Evolutionary conservation across 768 basidiomycete species (phyloP).

Genomic region (Mycena indigotica): DNA sequence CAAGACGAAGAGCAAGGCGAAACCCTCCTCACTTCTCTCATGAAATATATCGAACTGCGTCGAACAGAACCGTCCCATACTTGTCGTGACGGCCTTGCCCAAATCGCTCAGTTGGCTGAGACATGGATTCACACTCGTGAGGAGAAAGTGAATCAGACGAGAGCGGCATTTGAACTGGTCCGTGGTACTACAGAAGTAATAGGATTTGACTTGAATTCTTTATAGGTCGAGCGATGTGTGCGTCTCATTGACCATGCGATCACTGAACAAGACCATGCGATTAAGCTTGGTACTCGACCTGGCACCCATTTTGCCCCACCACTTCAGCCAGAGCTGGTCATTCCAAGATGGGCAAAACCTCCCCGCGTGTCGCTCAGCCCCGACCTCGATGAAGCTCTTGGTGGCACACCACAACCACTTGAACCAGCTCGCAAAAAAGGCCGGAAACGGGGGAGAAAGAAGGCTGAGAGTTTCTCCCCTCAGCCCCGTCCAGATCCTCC

Average conservation of each 20-base stretch:
- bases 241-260: conserved; percentile 77
- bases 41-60: conserved; percentile 16
- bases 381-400: conserved; percentile 35
- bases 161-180: conserved; percentile 71
- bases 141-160: conserved; percentile 78
- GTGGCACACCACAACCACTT: conserved; percentile 16
- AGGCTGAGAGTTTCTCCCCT: conserved; percentile 6
- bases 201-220: conserved; percentile 11
- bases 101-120: conserved; percentile 61
- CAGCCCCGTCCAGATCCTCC: conserved; percentile 29
- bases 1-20: conserved; percentile 38
- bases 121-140: conserved; percentile 65
- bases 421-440: conserved; percentile 25
- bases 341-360: conserved; percentile 55
- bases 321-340: conserved; percentile 62
- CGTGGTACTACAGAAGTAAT: conserved; percentile 25
- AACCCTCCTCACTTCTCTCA: conserved; percentile 2
- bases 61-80: conserved; percentile 34
- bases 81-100: conserved; percentile 54
- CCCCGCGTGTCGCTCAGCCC: conserved; percentile 47
- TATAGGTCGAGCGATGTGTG: conserved; percentile 78
- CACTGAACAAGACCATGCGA: conserved; percentile 57
- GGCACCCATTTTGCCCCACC: conserved; percentile 44
- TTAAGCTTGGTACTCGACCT: conserved; percentile 44
- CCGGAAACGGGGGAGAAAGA: conserved; percentile 26